Conservation (phyloP, 306 rosid genomes). For the Cicer cuneatum region DNA sequence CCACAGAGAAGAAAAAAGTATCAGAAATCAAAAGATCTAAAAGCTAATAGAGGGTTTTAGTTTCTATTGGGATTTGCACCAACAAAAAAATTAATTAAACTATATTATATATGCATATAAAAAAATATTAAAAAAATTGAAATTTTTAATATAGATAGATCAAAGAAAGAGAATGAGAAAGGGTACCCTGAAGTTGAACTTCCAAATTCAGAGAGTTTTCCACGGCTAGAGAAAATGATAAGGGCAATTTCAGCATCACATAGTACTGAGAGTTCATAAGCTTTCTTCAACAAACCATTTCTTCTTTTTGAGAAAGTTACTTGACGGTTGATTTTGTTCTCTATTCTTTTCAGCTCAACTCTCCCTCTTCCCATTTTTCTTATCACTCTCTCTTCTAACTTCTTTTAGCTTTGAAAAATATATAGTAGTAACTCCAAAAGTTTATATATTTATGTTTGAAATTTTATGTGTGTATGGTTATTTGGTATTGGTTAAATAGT, state of each 20-base stretch:
- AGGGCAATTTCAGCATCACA: constrained; percentile 47
- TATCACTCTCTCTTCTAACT: not conserved
- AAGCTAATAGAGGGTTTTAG: not conserved
- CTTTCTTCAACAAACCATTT: constrained; percentile 45
- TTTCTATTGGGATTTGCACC: constrained; percentile 34
- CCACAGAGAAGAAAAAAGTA: not conserved
- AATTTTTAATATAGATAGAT: not conserved
- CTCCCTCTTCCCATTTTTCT: constrained; percentile 65
- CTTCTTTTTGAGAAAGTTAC: constrained; percentile 45
- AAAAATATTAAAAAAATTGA: not conserved
- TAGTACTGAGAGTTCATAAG: constrained; percentile 37
- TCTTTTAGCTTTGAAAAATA: not conserved
- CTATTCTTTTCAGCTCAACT: constrained; percentile 71
- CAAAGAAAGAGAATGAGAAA: not conserved
- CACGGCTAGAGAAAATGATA: constrained; percentile 65
- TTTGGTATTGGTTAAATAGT: not conserved
- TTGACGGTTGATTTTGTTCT: constrained; percentile 46
- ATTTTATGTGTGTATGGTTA: not conserved
- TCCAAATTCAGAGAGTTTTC: constrained; percentile 51
- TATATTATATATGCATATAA: not conserved
- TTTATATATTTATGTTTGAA: not conserved
- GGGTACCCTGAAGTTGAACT: constrained; percentile 21
- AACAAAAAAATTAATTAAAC: not conserved
- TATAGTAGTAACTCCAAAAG: not conserved
- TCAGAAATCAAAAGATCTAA: constrained; percentile 14